phyloP scores from a whole-genome alignment of 805 yeast species.

The Naumovozyma baii region DNA sequence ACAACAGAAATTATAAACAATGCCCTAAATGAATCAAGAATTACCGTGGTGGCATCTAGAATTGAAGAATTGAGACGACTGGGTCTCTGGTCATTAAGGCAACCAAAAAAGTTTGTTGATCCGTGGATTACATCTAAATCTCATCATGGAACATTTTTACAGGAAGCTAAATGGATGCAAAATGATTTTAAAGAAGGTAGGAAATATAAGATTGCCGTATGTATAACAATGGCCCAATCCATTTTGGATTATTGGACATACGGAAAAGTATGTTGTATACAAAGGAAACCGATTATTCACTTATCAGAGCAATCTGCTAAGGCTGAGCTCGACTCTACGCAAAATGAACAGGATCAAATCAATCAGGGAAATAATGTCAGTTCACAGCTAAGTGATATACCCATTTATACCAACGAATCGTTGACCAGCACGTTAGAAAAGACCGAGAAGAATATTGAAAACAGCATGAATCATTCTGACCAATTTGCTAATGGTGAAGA shows the following conservation, averaged over 20 bases:
- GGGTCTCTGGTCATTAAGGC: constrained; percentile 85
- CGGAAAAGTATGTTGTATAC: constrained; percentile 63
- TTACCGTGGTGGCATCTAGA: constrained; percentile 79
- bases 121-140: constrained; percentile 43
- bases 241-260: constrained; percentile 68
- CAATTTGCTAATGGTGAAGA: neutral
- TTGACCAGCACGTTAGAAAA: too few relatives aligned
- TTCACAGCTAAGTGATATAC: too few relatives aligned
- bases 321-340: neutral
- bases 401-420: too few relatives aligned
- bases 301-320: neutral
- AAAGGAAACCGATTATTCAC: constrained; percentile 26
- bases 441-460: too few relatives aligned
- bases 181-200: constrained; percentile 63
- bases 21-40: constrained; percentile 80
- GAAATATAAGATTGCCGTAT: constrained; percentile 60
- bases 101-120: constrained; percentile 61
- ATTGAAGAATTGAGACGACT: constrained; percentile 85
- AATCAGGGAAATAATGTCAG: neutral
- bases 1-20: constrained; percentile 79
- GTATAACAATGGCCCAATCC: constrained; percentile 61
- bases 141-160: constrained; percentile 55
- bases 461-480: too few relatives aligned
- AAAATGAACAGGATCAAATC: neutral
- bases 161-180: constrained; percentile 80